Evolutionary conservation across 371 early-diverging fungal genomes (phyloP).

Genomic region (Mortierella polycephala): DNA sequence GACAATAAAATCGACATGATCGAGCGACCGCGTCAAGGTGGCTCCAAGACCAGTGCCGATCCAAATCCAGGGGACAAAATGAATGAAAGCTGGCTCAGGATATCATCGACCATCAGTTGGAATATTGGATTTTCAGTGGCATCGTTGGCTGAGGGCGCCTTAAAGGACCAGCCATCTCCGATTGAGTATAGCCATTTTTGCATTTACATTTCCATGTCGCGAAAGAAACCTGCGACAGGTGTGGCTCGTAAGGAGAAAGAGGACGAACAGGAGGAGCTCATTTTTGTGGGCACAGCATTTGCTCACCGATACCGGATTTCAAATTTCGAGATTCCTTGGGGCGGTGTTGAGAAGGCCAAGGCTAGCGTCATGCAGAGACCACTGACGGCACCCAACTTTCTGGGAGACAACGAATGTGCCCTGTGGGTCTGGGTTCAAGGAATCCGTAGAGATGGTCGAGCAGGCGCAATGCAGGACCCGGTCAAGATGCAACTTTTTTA

Average conservation of each 20-base stretch:
- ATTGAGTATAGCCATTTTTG: conserved; percentile 43
- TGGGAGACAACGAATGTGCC: not conserved
- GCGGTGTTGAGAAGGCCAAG: not conserved
- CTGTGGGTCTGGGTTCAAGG: conserved; percentile 47
- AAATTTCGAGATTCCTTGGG: conserved; percentile 18
- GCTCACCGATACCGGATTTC: conserved; percentile 28
- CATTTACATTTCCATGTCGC: conserved; percentile 18
- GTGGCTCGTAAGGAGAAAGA: not conserved
- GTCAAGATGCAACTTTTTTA: conserved; percentile 14
- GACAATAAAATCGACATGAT: not conserved
- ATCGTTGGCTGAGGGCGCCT: too few species aligned
- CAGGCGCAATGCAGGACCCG: conserved; percentile 27
- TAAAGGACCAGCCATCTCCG: conserved; percentile 1
- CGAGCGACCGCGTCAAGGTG: not conserved
- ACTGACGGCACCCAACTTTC: not conserved
- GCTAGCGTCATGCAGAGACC: too few species aligned
- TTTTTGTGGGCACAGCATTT: conserved; percentile 44
- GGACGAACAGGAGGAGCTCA: not conserved
- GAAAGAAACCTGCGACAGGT: not conserved
- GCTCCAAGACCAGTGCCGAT: not conserved
- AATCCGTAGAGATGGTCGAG: conserved; percentile 36
- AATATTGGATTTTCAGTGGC: conserved; percentile 24
- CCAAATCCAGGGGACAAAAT: not conserved
- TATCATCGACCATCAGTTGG: conserved; percentile 36
- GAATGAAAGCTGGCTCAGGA: not conserved